Evolutionary conservation across 164 flowering plant genomes (phyloP).

Genomic region (Stephania yunnanensis): DNA sequence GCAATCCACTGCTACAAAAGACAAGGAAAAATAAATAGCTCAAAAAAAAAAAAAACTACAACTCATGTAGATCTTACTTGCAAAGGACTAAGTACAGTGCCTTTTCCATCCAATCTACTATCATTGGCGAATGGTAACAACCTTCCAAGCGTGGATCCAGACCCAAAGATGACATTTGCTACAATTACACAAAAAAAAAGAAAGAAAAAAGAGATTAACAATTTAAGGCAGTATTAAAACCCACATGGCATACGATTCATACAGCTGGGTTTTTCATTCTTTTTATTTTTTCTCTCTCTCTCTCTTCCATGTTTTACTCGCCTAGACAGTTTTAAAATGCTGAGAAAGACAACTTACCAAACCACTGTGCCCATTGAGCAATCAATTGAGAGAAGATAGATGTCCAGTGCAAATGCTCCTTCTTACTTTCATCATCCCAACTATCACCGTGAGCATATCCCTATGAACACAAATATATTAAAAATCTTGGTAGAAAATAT

Average conservation of each 20-base stretch:
- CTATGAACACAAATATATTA: conserved; percentile 17
- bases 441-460: conserved; percentile 29
- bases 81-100: conserved; percentile 48
- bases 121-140: conserved; percentile 32
- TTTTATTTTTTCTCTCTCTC: too few relatives aligned
- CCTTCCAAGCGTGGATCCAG: conserved; percentile 69
- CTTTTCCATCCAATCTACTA: conserved; percentile 29
- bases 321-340: neutral
- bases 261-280: too few relatives aligned
- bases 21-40: neutral
- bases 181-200: conserved; percentile 15
- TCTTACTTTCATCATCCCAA: conserved; percentile 48
- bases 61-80: conserved; percentile 45
- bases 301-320: neutral
- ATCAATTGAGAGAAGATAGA: conserved; percentile 62
- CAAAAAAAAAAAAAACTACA: neutral
- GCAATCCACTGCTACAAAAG: neutral
- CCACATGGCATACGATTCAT: too few relatives aligned
- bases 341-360: conserved; percentile 40
- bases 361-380: conserved; percentile 92
- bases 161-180: conserved; percentile 71
- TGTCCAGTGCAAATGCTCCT: conserved; percentile 65
- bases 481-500: neutral
- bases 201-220: conserved; percentile 1
- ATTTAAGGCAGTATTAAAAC: neutral